These are phyloP conservation scores for Metschnikowia dekortorum DNA, from an alignment of 805 yeast genomes.

Conservation along the genomic window DNA sequence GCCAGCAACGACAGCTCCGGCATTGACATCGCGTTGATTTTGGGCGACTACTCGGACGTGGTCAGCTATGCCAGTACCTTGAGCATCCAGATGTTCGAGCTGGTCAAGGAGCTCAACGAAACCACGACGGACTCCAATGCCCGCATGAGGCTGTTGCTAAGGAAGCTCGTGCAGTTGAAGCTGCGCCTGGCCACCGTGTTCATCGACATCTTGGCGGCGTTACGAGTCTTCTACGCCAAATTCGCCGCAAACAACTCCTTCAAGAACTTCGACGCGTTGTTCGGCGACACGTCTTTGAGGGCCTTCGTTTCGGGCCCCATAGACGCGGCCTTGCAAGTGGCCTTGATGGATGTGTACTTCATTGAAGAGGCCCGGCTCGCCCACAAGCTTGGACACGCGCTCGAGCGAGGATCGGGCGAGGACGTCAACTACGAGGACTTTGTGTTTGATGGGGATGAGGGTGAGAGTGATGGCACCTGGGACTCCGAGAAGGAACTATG, in stretches of 20 bases:
- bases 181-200: conserved; percentile 22
- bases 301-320: conserved; percentile 20
- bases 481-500: conserved; percentile 36
- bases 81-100: conserved; percentile 8
- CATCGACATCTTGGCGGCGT: conserved; percentile 30
- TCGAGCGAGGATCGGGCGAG: conserved; percentile 53
- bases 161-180: conserved; percentile 22
- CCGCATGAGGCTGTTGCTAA: conserved; percentile 11
- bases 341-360: conserved; percentile 42
- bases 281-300: conserved; percentile 17
- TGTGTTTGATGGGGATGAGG: conserved; percentile 3
- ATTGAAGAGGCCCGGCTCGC: conserved; percentile 47
- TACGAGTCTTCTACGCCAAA: conserved; percentile 32
- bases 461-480: neutral
- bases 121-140: conserved; percentile 4
- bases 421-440: conserved; percentile 39
- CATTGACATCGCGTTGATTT: conserved; percentile 22
- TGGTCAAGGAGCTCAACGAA: conserved; percentile 10
- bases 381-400: conserved; percentile 25
- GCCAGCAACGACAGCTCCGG: conserved; percentile 17
- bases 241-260: conserved; percentile 19
- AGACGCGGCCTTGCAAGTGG: conserved; percentile 24
- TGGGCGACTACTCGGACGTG: conserved; percentile 19
- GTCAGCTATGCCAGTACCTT: conserved; percentile 12
- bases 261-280: conserved; percentile 31